Evolutionary conservation across 352 stramenopile species (phyloP), one percentile per base, ranked within the genome.

Genomic region (Sclerospora graminicola): DNA sequence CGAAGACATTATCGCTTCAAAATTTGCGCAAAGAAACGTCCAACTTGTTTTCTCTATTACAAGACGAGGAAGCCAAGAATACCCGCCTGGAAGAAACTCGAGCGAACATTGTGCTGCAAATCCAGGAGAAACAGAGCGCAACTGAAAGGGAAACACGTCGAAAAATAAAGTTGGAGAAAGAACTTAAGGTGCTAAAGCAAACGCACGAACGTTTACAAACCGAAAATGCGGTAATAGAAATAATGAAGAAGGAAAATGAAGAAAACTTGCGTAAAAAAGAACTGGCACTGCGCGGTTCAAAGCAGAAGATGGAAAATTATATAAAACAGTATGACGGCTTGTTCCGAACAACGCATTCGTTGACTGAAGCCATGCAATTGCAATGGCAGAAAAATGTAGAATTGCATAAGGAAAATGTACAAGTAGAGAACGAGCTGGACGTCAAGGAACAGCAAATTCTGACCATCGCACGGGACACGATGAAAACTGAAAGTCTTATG

Each of bases 301-400:
- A 93, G 57, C 63, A 81, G 5, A 87, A n/a, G 32, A 92, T 95
- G 76, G 77, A 95, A 20, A 86, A 84, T 38, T 91, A 94, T 42
- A 51, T 92, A 14, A 84, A 81, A 24, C 70, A 94, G 40, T 93
- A 94, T 41, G 81, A 95, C 41, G 63, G 56, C 7, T 63, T 95
- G 1, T 94, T 89, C 37, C 66, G 76, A 23, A 85, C 75, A 30
- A 88, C 74, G 0, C 75, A 86, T 36, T 78, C 71, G 10, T 54
- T 87, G 20, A 88, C 78, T 1, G 73, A 84, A 40, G 72, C 21
- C 21, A 88, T 85, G 73, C 74, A 89, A 31, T 35, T 67, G 19
- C 77, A 89, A 38, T 89, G 74, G 78, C 74, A 86, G 24, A 84
- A 83, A 41, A 88, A 94, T 34, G 67, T 89, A 13, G 72, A 92